Percentiles rank a stretch among this genome's conserved stretches.
Conservation (phyloP, 768 basidiomycete species). For the Asterophora parasitica region DNA sequence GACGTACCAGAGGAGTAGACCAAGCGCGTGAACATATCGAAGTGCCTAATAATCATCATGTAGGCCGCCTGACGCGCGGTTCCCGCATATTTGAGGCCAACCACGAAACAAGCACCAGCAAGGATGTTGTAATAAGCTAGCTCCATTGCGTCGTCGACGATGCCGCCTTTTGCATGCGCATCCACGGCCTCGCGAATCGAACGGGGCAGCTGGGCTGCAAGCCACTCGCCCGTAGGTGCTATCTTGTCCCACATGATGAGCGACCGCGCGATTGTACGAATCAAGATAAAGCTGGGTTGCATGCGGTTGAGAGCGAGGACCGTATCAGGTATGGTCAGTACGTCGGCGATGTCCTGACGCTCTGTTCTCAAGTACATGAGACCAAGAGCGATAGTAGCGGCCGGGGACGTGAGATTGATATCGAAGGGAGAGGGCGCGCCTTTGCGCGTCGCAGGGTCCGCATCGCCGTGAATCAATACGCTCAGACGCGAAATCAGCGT, state of each 20-base stretch:
- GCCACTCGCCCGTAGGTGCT: constrained; percentile 68
- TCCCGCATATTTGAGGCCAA: constrained; percentile 92
- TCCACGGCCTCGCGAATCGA: constrained; percentile 61
- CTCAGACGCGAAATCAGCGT: constrained; percentile 63
- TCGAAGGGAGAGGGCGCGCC: constrained; percentile 55
- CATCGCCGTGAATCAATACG: constrained; percentile 73
- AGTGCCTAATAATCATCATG: constrained; percentile 72
- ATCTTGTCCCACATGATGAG: constrained; percentile 88
- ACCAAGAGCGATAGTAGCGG: constrained; percentile 85
- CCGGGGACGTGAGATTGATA: constrained; percentile 86
- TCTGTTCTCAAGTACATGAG: constrained; percentile 90
- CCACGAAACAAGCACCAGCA: constrained; percentile 86
- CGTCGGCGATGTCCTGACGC: constrained; percentile 80
- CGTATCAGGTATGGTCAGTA: constrained; percentile 79
- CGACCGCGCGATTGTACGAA: constrained; percentile 71
- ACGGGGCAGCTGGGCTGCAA: constrained; percentile 61
- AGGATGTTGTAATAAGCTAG: constrained; percentile 90
- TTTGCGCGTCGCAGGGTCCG: constrained; percentile 34
- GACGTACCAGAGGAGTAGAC: constrained; percentile 63
- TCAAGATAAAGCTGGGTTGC: constrained; percentile 81
- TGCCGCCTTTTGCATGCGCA: constrained; percentile 41
- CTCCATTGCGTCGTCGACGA: constrained; percentile 69
- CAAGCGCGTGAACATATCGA: constrained; percentile 71
- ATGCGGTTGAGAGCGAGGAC: constrained; percentile 75
- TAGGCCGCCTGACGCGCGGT: constrained; percentile 91